Percentiles rank a stretch among this genome's conserved stretches.
phyloP scores from a whole-genome alignment of 1,139 yeast genomes.

The Saccharomyces uvarum region DNA sequence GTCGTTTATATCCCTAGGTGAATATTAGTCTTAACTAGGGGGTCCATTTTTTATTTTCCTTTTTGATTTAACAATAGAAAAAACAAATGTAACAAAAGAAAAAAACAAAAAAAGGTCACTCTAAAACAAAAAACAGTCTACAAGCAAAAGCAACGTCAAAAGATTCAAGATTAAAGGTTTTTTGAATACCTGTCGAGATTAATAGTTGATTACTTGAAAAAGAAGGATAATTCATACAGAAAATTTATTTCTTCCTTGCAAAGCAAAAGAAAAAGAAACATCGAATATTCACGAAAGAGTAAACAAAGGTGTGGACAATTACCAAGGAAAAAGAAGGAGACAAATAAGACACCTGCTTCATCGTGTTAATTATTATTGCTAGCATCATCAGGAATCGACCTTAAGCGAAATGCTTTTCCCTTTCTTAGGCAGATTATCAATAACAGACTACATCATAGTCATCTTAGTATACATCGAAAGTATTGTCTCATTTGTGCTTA shows the following conservation, averaged over 20 bases:
- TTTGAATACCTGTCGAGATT: neutral
- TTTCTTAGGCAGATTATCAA: slow-evolving; percentile 21
- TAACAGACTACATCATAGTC: slow-evolving; percentile 33
- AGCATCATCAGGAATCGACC: neutral
- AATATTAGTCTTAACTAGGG: neutral
- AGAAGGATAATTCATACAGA: neutral
- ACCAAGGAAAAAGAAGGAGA: neutral
- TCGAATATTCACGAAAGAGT: neutral
- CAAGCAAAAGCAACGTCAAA: neutral
- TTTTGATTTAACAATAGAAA: neutral
- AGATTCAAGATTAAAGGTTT: neutral
- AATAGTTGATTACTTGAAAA: neutral
- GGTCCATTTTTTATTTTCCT: neutral
- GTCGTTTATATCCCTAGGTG: too few species aligned
- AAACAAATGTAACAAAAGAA: neutral
- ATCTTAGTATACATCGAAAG: slow-evolving; percentile 32
- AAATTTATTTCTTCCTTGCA: neutral
- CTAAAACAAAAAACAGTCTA: neutral
- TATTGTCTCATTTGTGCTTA: slow-evolving; percentile 28
- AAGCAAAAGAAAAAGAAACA: neutral
- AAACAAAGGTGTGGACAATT: neutral
- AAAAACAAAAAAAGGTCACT: neutral
- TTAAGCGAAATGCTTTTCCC: neutral
- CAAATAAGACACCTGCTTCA: neutral
- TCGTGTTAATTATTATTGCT: neutral